phyloP scores from a whole-genome alignment of 176 grass and related monocot species.

The Alopecurus myosuroides region DNA sequence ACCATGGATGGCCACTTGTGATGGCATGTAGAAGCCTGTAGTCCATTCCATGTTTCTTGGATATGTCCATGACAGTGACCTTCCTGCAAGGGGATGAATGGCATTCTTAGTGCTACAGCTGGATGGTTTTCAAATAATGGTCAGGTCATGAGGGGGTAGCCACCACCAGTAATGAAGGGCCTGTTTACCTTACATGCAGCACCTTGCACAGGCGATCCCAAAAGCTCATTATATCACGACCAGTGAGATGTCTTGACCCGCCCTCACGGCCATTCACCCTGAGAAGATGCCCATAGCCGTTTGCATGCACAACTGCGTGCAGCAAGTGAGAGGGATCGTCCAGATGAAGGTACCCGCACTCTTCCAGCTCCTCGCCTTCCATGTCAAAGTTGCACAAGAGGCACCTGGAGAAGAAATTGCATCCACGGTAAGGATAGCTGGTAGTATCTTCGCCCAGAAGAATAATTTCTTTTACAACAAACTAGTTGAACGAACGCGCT shows the following conservation, averaged over 20 bases:
- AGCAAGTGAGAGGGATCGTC: slow-evolving; percentile 78
- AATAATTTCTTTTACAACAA: too few relatives aligned
- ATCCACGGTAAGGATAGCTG: slow-evolving; percentile 12
- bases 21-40: slow-evolving; percentile 84
- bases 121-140: neutral
- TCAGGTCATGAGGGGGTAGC: neutral
- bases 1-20: slow-evolving; percentile 79
- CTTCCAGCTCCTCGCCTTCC: slow-evolving; percentile 51
- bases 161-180: neutral
- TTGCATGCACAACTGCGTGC: slow-evolving; percentile 92
- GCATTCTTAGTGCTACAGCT: neutral
- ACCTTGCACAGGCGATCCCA: slow-evolving; percentile 91
- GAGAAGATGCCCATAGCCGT: slow-evolving; percentile 91
- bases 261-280: slow-evolving; percentile 92
- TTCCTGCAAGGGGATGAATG: slow-evolving; percentile 46
- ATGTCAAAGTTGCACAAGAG: slow-evolving; percentile 62
- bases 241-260: slow-evolving; percentile 72
- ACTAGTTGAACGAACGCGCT: too few relatives aligned
- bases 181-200: slow-evolving; percentile 65
- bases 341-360: slow-evolving; percentile 55
- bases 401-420: slow-evolving; percentile 55
- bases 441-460: neutral
- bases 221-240: slow-evolving; percentile 87
- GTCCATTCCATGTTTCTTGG: slow-evolving; percentile 93
- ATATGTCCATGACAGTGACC: slow-evolving; percentile 96